Evolutionary conservation across 805 yeast species (phyloP), one percentile per base, ranked within the genome.

Genomic region (Jamesozyma lodderae): DNA sequence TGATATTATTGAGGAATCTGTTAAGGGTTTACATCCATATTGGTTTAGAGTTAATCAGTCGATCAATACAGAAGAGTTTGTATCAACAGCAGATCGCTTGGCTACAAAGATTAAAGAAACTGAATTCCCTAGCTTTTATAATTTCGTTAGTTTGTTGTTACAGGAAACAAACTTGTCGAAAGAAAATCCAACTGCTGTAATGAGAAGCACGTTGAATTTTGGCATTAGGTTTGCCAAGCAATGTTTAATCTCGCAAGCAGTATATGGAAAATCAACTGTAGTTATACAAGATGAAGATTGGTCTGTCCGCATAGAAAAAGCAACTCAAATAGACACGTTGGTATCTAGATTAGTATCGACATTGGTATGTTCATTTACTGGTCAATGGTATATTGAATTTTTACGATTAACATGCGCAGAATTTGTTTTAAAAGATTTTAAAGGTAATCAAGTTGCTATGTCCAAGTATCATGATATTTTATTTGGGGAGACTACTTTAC

Each of bases 1-100:
- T 2, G 95, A 85, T 47, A 76, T 84, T 0, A 64, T 79, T 2
- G 94, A 86, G 50, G 96, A 86, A 55, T 81, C 95, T 0, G 58
- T 56, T 4, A 76, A 75, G 44, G 96, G 96, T 0, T 62, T 90
- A 21, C 78, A 86, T 56, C 96, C 96, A 0, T 74, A 81, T 55
- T 81, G 88, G 85, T 82, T 77, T 53, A 71, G 70, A 33, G 60
- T 79, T 3, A 59, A 67, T 24, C 70, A 63, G 36, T 65, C 80
- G 0, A 60, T 75, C 3, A 68, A 66, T 32, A 63, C 70, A 0
- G 6, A 28, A 3, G 30, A 38, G 1, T 15, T 22, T 4, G 8
- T 39, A 3, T 47, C 74, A 0, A 69, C 77, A 0, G 30, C 57
- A 3, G 73, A 70, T 19, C 50, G 72, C 8, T 47, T 73, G 33